Conservation (phyloP, 176 grass and related monocot genomes). For the Triticum timopheevii region DNA sequence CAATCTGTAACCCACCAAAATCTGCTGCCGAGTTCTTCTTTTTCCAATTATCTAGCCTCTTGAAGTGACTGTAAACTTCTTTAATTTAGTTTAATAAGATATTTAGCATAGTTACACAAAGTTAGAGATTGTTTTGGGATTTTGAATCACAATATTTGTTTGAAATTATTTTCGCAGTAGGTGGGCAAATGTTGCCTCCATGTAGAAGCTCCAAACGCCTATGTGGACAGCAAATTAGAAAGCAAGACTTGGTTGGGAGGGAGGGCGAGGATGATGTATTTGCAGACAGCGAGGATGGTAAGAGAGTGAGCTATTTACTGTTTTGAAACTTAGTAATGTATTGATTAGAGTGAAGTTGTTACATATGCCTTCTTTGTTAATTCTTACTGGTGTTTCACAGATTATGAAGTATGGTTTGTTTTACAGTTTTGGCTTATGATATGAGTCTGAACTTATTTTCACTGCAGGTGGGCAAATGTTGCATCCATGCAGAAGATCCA, state of each 20-base stretch:
- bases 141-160: not conserved
- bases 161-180: not conserved
- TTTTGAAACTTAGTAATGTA: not conserved
- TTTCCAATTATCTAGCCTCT: not conserved
- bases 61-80: not conserved
- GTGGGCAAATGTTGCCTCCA: not conserved
- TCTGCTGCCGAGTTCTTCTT: not conserved
- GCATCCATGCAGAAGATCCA: constrained; percentile 19
- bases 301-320: not conserved
- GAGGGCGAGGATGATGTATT: constrained; percentile 2
- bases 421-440: not conserved
- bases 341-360: not conserved
- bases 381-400: too few species aligned
- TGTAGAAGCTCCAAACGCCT: constrained; percentile 29
- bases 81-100: not conserved
- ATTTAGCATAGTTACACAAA: not conserved
- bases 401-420: not conserved
- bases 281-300: constrained; percentile 21
- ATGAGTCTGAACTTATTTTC: not conserved
- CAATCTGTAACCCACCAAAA: not conserved
- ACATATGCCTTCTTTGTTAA: too few species aligned
- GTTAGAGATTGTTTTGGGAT: not conserved
- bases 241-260: not conserved
- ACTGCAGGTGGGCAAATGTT: not conserved
- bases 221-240: not conserved